Evolutionary conservation across 352 stramenopile genomes (phyloP), one percentile per base, ranked within the genome.

Genomic region (Thraustochytrium sp.): DNA sequence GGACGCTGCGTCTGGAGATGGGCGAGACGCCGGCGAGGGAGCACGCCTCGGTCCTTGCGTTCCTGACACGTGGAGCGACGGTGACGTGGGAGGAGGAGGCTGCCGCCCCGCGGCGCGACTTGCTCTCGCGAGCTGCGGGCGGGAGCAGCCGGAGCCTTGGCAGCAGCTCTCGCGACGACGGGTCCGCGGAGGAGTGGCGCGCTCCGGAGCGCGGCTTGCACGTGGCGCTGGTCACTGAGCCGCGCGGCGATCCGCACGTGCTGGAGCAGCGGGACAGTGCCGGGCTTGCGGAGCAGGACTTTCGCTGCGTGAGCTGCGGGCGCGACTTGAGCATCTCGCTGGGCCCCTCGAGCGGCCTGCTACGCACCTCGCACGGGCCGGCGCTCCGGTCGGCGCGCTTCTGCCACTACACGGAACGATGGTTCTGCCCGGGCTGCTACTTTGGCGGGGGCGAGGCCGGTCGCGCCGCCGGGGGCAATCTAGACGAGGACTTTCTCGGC

Each of bases 391-490:
- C 68, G 21, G 68, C 68, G 26, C 29, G 68, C 9, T 80, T 65
- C 23, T 80, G 68, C 49, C 42, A 72, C 31, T 80, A 80, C 2
- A 61, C 31, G 4, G 68, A 80, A 26, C 44, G 48, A 18, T 80
- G 68, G 68, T 80, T 80, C n/a, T 80, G 68, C 26, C 68, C 68
- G 23, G 13, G 13, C n/a, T 80, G 68, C 38, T 80, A 34, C 44
- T 36, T 16, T 34, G 51, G 62, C 11, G 62, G 62, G 13, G 53
- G 44, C 16, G 61, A 11, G 21, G 61, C 8, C 9, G 61, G 1
- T 31, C 13, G 0, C 8, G 54, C 5, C 8, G 54, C 5, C 5
- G 56, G 4, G 11, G 56, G 38, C 13, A 23, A 34, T 75, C 4
- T 38, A 18, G 13, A 64, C 13, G 55, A 64, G 4, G 26, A 38